These are phyloP conservation scores for Petrea volubilis DNA, from an alignment of 257 asterid genomes.

Conservation along the genomic window DNA sequence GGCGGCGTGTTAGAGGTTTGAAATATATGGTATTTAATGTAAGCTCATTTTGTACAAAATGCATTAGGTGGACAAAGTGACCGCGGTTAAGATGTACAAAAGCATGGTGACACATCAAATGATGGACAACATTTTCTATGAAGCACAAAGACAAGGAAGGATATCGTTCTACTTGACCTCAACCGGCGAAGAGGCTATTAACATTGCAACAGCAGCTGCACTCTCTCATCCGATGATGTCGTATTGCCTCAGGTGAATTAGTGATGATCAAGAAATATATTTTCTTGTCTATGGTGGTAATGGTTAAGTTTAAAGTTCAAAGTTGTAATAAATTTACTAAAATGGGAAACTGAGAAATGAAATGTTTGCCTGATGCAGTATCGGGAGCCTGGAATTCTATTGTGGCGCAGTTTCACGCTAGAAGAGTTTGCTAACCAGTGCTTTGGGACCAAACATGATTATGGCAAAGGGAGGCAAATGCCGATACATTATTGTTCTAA, in stretches of 20 bases:
- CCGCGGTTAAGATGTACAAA: constrained; percentile 68
- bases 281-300: not conserved
- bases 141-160: constrained; percentile 92
- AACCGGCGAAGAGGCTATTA: constrained; percentile 84
- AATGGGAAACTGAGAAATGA: not conserved
- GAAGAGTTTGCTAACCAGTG: constrained; percentile 78
- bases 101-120: constrained; percentile 75
- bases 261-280: not conserved
- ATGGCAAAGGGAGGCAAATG: constrained; percentile 98
- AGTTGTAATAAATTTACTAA: not conserved
- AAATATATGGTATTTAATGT: too few relatives aligned
- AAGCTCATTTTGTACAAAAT: not conserved
- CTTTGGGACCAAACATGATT: constrained; percentile 69
- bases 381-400: constrained; percentile 82
- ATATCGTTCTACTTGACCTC: constrained; percentile 78
- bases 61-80: constrained; percentile 62
- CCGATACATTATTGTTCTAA: constrained; percentile 88
- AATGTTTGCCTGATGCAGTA: constrained; percentile 44
- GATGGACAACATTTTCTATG: constrained; percentile 76
- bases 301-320: not conserved
- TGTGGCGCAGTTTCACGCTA: constrained; percentile 90
- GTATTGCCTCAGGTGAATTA: constrained; percentile 55
- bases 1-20: too few relatives aligned
- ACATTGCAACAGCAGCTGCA: constrained; percentile 94
- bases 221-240: constrained; percentile 57